phyloP scores from a whole-genome alignment of 192 early-diverging fungal genomes.

The Coemansia sp. region DNA sequence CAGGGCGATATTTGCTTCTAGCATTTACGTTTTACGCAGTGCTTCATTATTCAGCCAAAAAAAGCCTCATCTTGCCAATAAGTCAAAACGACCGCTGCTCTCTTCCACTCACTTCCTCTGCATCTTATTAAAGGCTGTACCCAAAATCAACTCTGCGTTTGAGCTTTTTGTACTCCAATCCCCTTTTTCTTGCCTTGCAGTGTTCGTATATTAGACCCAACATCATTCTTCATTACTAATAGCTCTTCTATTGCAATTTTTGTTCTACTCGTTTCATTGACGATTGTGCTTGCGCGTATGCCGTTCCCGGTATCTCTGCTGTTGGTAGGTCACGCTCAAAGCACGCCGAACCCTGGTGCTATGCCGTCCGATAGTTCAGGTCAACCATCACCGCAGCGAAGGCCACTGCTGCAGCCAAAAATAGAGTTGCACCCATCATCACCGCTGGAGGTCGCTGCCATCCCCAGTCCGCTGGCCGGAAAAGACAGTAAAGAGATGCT shows the following conservation, averaged over 20 bases:
- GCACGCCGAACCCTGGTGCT: slow-evolving; percentile 10
- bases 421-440: slow-evolving; percentile 3
- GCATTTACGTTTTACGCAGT: background rate
- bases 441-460: background rate
- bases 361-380: slow-evolving; percentile 3
- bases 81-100: background rate
- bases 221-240: background rate
- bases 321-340: slow-evolving; percentile 21
- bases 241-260: background rate
- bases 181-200: background rate
- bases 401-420: slow-evolving; percentile 4
- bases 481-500: slow-evolving; percentile 3
- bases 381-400: slow-evolving; percentile 2
- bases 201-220: background rate
- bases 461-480: background rate
- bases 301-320: slow-evolving; percentile 30
- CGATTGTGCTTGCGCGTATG: slow-evolving; percentile 11
- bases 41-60: background rate
- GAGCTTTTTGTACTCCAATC: slow-evolving; percentile 1
- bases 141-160: background rate
- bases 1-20: background rate
- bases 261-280: slow-evolving; percentile 5
- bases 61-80: background rate
- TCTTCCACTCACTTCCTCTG: background rate
- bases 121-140: background rate